Evolutionary conservation across 306 rosid genomes (phyloP), one percentile per base, ranked within the genome.

Genomic region (Inga laurina): DNA sequence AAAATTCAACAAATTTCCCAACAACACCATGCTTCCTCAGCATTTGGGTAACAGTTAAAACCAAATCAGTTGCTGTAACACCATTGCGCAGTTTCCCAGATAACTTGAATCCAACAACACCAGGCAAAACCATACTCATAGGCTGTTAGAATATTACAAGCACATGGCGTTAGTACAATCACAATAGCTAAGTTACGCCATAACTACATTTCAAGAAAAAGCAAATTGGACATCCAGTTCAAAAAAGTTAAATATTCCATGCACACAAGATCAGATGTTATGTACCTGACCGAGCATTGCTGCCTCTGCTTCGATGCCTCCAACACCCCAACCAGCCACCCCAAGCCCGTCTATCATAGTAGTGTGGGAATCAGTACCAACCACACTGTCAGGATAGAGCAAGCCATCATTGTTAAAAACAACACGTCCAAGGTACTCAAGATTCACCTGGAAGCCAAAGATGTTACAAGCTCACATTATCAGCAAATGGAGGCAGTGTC

Each of bases 271-370:
- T 70, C 76, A 64, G 75, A 79, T 72, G 69, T 68, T 77, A 87
- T 75, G 43, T 78, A 96, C 99, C 97, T 96, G 99, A 71, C 99
- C 99, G 91, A 96, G 99, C 99, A 96, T 96, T 79, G 99, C 88
- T 76, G 99, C 95, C 88, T 97, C 99, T 45, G 99, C 99, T 92
- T 97, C 99, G 74, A 97, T 97, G 84, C 99, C 99, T 68, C 99
- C 98, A 84, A 97, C 99, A 82, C 99, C 99, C 99, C 99, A 97
- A 52, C 99, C 99, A 81, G 99, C 98, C 83, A 97, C 99, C 64
- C 99, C 99, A 85, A 97, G 91, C 76, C 99, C 99, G 82, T 97
- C 99, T 34, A 97, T 97, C 99, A 97, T 97, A 79, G 99, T 94
- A 80, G 99, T 97, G 74, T 97, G 99, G 56, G 99, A 97, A 90